These are phyloP conservation scores for Skeletonema grethae DNA, from an alignment of 108 stramenopile species.

Conservation along the genomic window DNA sequence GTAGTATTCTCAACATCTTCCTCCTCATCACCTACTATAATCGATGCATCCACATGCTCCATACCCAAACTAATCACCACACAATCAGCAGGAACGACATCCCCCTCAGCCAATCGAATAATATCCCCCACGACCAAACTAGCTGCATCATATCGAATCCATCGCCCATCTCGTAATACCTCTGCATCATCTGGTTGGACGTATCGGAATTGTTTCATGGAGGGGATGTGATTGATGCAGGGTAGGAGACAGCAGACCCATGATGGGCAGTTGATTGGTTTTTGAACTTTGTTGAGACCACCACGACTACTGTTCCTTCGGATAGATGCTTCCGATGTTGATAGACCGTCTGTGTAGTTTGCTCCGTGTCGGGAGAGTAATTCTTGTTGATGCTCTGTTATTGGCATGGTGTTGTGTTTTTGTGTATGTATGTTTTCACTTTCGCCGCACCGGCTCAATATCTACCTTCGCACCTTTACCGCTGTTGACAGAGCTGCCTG, in stretches of 20 bases:
- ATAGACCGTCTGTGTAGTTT: slow-evolving; percentile 49
- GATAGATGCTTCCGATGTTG: slow-evolving; percentile 61
- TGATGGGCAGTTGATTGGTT: slow-evolving; percentile 79
- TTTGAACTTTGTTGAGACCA: slow-evolving; percentile 58
- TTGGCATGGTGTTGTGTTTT: slow-evolving; percentile 36
- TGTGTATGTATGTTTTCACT: too few relatives aligned
- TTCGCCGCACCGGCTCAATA: too few relatives aligned
- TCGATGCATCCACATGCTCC: slow-evolving; percentile 31
- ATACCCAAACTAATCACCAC: slow-evolving; percentile 53
- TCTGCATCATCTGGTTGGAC: slow-evolving; percentile 87
- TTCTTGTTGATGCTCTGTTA: slow-evolving; percentile 45
- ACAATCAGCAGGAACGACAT: slow-evolving; percentile 85
- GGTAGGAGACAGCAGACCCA: slow-evolving; percentile 85
- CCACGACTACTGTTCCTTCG: slow-evolving; percentile 46
- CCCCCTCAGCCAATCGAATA: slow-evolving; percentile 80
- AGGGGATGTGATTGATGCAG: slow-evolving; percentile 79
- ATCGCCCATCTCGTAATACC: slow-evolving; percentile 68
- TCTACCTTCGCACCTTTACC: too few relatives aligned
- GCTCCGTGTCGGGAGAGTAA: slow-evolving; percentile 25
- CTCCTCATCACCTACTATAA: slow-evolving; percentile 33
- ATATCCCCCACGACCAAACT: slow-evolving; percentile 78
- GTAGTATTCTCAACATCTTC: neutral
- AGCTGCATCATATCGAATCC: slow-evolving; percentile 84
- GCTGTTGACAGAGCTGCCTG: too few relatives aligned
- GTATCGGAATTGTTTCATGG: slow-evolving; percentile 73